Base-by-base conservation (phyloP, 1,284 basidiomycete species). In the Cryptococcus sp. region DNA sequence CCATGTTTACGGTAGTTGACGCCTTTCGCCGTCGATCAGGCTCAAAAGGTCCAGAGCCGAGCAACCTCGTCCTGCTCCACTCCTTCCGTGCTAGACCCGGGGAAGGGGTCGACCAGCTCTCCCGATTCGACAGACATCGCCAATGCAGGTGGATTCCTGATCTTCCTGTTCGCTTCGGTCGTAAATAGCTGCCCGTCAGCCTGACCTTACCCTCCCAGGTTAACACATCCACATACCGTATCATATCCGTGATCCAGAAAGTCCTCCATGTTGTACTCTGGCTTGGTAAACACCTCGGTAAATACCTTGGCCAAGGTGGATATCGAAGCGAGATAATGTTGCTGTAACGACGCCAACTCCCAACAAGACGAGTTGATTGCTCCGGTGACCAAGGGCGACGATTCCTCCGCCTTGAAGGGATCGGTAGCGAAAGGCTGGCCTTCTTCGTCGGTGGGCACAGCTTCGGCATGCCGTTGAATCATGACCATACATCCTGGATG, bases 211-310 rank as follows among this genome's bases (percentile, higher is more conserved):
- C 33, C 7, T 11, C 12, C n/a, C 24, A 16, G 21, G 5, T 5
- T 5, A 24, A 32, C 24, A 44, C 32, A n/a, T 31, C 28, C 28
- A 31, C 87, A 60, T 59, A 94, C 89, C 44, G 90, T 97, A 14
- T 78, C 80, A 65, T 97, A 98, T 0, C 89, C 90, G 69, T 97
- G 91, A 73, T 98, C 95, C 63, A 97, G 72, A 69, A 98, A 98
- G 69, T 98, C 95, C 60, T 98, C 95, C 79, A 97, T 82, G 24
- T 81, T 78, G 72, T 93, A 97, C 24, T 79, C 79, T 11, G 86
- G 87, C 65, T 93, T 93, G 7, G 90, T 97, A 72, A 98, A 97
- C 1, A 87, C 86, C 66, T 95, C 92, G 11, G 81, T 80, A 55
- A 97, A 87, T 47, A 98, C 84, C 59, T 86, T 84, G 16, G 83